Conservation (phyloP, 352 stramenopile genomes). For the Pythium volutum region DNA sequence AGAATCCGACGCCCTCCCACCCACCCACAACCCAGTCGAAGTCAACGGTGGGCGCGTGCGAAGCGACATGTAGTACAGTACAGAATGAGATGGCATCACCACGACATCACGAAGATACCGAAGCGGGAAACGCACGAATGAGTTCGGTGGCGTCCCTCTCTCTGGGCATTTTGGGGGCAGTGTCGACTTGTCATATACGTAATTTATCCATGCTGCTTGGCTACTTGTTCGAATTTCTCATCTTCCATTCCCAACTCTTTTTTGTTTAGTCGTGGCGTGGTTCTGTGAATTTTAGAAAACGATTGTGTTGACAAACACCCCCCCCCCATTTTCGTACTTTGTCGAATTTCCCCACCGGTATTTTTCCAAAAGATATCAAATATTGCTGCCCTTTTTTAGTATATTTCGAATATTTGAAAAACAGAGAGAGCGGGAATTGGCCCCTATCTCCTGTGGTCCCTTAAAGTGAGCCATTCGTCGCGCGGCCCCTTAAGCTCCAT, state of each 20-base stretch:
- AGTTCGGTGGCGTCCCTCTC: neutral
- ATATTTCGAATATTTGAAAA: conserved; percentile 23
- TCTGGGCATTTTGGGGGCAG: too few species aligned
- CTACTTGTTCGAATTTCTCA: neutral
- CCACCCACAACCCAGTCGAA: neutral
- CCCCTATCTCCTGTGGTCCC: too few species aligned
- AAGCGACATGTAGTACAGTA: conserved; percentile 10
- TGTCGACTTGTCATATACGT: too few species aligned
- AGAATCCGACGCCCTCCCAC: neutral
- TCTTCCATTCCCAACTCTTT: neutral
- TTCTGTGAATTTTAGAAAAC: neutral
- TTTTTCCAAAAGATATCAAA: neutral
- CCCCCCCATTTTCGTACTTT: conserved; percentile 26
- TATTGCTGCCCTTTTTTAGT: neutral
- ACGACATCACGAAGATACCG: conserved; percentile 2
- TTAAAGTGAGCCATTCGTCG: neutral
- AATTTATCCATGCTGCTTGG: neutral
- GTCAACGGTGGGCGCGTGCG: neutral
- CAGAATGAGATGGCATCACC: conserved; percentile 3
- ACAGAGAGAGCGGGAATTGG: conserved; percentile 10
- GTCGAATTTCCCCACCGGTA: neutral
- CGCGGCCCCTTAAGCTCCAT: too few species aligned
- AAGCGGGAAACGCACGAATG: neutral
- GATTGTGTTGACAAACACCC: too few species aligned
- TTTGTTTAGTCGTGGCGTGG: neutral